phyloP scores from a whole-genome alignment of 768 basidiomycete species.

The Termitomyces sp. region DNA sequence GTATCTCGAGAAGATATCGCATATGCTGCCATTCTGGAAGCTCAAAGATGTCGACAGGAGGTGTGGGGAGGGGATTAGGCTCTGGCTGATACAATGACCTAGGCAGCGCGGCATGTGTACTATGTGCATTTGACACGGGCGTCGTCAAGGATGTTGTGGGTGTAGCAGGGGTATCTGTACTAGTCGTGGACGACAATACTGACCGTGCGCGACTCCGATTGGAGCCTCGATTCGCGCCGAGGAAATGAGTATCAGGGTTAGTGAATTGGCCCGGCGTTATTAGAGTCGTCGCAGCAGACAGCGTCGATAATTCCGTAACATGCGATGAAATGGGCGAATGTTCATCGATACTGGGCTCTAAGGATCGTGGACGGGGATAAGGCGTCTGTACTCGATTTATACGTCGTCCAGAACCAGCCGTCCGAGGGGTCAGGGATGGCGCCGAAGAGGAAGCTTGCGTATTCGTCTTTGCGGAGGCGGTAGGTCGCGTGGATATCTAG shows the following conservation, averaged over 20 bases:
- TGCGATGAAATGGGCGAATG: slow-evolving; percentile 7
- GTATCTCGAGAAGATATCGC: slow-evolving; percentile 5
- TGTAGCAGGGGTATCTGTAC: background rate
- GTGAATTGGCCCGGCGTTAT: background rate
- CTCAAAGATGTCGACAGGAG: slow-evolving; percentile 42
- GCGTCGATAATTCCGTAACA: slow-evolving; percentile 35
- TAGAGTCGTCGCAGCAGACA: slow-evolving; percentile 29
- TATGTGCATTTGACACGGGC: background rate
- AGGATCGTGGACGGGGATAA: slow-evolving; percentile 1
- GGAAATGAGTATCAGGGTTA: background rate
- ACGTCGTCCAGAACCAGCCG: background rate
- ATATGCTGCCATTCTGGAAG: slow-evolving; percentile 38
- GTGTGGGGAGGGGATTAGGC: slow-evolving; percentile 4
- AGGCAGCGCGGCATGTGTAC: background rate
- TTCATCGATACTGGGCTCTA: background rate
- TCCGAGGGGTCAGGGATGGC: too few species aligned
- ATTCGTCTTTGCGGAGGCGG: too few species aligned
- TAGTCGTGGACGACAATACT: background rate
- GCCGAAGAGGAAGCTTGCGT: too few species aligned
- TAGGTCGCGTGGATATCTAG: too few species aligned
- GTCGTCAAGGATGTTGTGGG: background rate
- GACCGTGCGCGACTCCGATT: background rate
- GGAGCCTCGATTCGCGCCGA: background rate
- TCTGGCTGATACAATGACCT: background rate
- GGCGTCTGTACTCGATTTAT: slow-evolving; percentile 9